Evolutionary conservation across 352 stramenopile species (phyloP), one percentile per base, ranked within the genome.

Genomic region (Pythium insidiosum): DNA sequence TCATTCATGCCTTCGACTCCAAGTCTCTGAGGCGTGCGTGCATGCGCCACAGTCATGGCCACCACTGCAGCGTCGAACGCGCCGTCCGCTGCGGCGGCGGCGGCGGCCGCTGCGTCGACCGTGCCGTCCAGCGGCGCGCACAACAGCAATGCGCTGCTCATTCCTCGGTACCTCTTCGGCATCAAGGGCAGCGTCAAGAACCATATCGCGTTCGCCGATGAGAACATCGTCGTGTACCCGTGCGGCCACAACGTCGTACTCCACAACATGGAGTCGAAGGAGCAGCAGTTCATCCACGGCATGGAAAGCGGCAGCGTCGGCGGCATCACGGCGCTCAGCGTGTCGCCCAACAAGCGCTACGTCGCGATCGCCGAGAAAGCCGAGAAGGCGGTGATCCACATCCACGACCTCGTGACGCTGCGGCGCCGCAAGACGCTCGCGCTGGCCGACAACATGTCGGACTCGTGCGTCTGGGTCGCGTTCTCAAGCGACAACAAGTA

Each of bases 401-500:
- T 98, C 43, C 90, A 96, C 62, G 91, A 97, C 54, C 63, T 90
- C 26, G 74, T 70, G 24, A 95, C 81, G 6, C 47, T 96, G 18
- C 79, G 85, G 11, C 68, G 75, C 10, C 75, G 84, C 11, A 97
- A 96, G 68, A 84, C 88, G 38, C 63, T 97, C 21, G 57, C 66
- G 7, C 72, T 88, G 21, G 40, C 48, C 10, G 90, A 97, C 42
- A 67, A 90, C 16, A 68, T 86, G 38, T 82, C 79, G 5, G 70
- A 94, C 36, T 70, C 67, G 25, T 93, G 73, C 38, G 64, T 85
- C 13, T 85, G 63, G 46, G 56, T 97, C 6, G 66, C 74, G 1
- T 98, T 98, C 61, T 96, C 86, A 0, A 66, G 65, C 0, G 93
- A 98, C 52, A 75, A 73, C 49, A 96, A 96, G 53, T 90, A 90